Evolutionary conservation across 2,329 filamentous ascomycete genomes (phyloP).

Genomic region (Rachicladosporium sp.): DNA sequence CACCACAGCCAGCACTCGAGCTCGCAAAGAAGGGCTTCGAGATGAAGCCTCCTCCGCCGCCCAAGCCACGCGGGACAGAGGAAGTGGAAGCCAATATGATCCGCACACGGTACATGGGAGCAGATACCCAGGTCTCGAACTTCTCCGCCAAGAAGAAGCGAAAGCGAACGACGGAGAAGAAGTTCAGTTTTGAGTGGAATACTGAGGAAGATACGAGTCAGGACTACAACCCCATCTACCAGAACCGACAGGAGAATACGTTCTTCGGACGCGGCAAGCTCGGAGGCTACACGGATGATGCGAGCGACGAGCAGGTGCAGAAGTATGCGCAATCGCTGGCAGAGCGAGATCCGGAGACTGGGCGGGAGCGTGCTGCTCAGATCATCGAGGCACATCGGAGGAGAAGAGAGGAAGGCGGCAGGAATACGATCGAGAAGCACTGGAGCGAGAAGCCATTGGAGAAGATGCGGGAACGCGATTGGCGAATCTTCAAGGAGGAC

Average conservation of each 20-base stretch:
- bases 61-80: conserved; percentile 36
- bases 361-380: conserved; percentile 61
- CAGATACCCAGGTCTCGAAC: conserved; percentile 71
- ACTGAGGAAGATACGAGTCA: conserved; percentile 81
- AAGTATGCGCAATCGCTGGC: conserved; percentile 58
- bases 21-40: conserved; percentile 37
- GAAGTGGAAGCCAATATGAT: conserved; percentile 62
- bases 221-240: conserved; percentile 72
- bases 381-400: conserved; percentile 76
- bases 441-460: conserved; percentile 89
- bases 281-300: conserved; percentile 53
- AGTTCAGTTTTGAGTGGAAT: conserved; percentile 99
- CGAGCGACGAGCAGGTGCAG: conserved; percentile 37
- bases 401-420: conserved; percentile 57
- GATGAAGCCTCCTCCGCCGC: conserved; percentile 38
- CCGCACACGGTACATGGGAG: conserved; percentile 78
- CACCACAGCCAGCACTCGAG: conserved; percentile 9
- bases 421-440: conserved; percentile 74
- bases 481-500: conserved; percentile 99
- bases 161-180: conserved; percentile 81
- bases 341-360: conserved; percentile 63
- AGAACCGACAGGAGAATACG: conserved; percentile 51
- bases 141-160: conserved; percentile 96
- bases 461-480: conserved; percentile 94
- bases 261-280: conserved; percentile 58